Percentiles rank a stretch among this genome's conserved stretches.
Conservation (phyloP, 305 asterid genomes). For the Rubia peregrina region DNA sequence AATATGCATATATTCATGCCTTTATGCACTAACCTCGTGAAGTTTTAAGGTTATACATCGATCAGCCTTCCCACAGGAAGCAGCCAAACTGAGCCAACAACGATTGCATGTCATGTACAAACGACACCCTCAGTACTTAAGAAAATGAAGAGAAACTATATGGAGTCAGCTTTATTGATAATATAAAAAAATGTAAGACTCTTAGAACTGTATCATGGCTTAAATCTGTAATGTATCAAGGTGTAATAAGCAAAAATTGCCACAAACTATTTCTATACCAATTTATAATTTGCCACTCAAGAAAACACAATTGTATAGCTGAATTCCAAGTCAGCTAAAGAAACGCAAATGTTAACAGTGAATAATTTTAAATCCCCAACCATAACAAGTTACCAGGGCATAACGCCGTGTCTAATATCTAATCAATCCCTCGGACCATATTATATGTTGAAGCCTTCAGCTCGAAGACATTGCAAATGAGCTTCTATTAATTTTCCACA, state of each 20-base stretch:
- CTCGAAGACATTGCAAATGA: conserved; percentile 74
- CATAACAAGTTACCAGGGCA: neutral
- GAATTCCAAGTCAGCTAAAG: conserved; percentile 3
- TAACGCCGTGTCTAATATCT: conserved; percentile 4
- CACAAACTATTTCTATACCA: neutral
- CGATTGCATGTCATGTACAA: neutral
- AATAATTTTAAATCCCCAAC: neutral
- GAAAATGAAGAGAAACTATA: neutral
- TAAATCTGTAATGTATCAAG: neutral
- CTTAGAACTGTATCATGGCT: neutral
- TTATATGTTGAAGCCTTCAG: conserved; percentile 92
- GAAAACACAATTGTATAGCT: neutral
- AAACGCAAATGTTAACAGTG: conserved; percentile 1
- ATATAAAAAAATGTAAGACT: neutral
- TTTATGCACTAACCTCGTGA: neutral
- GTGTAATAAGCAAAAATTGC: neutral
- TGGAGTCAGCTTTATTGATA: neutral
- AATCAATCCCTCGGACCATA: conserved; percentile 4
- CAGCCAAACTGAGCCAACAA: conserved; percentile 4
- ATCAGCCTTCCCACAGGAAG: neutral
- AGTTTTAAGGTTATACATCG: neutral
- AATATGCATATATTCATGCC: neutral
- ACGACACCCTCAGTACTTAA: neutral
- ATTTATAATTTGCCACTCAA: neutral
- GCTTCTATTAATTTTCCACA: conserved; percentile 90